These are phyloP conservation scores for Euphorbia corollata DNA, from an alignment of 441 rosid genomes.

Conservation along the genomic window DNA sequence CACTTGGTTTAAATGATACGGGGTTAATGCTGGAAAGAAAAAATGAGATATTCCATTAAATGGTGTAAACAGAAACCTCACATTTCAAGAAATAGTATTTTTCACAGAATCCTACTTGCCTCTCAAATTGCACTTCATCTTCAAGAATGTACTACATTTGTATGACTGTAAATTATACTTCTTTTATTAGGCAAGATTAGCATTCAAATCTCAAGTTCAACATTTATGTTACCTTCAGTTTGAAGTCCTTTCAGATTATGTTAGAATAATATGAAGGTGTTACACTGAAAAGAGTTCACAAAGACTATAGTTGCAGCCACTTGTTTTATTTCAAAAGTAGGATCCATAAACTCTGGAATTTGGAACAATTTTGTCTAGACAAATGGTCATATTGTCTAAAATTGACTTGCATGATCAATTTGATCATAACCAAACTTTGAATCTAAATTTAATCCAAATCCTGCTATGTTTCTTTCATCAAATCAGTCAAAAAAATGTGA, in stretches of 20 bases:
- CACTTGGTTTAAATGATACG: background rate
- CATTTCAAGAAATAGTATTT: background rate
- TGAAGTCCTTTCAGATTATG: background rate
- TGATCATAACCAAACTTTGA: background rate
- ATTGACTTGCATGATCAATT: background rate
- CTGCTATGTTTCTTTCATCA: too few relatives aligned
- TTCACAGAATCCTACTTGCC: background rate
- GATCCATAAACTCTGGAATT: slow-evolving; percentile 2
- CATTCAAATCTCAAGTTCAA: background rate
- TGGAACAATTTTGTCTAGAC: background rate
- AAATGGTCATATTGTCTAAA: background rate
- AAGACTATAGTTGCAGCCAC: background rate
- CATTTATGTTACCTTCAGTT: background rate
- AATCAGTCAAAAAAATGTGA: too few relatives aligned
- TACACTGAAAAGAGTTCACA: background rate
- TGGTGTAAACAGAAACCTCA: background rate
- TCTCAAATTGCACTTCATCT: background rate
- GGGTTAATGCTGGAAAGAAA: background rate
- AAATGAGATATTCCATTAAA: background rate
- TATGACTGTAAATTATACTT: background rate
- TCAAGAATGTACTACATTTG: slow-evolving; percentile 3
- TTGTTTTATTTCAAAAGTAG: background rate
- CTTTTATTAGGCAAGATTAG: background rate
- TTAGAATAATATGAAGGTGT: background rate
- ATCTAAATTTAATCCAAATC: too few relatives aligned